A percentile compares a stretch with the other conserved stretches of the same genome.
Conservation (phyloP, 1,284 basidiomycete species). For the Caloboletus firmus region DNA sequence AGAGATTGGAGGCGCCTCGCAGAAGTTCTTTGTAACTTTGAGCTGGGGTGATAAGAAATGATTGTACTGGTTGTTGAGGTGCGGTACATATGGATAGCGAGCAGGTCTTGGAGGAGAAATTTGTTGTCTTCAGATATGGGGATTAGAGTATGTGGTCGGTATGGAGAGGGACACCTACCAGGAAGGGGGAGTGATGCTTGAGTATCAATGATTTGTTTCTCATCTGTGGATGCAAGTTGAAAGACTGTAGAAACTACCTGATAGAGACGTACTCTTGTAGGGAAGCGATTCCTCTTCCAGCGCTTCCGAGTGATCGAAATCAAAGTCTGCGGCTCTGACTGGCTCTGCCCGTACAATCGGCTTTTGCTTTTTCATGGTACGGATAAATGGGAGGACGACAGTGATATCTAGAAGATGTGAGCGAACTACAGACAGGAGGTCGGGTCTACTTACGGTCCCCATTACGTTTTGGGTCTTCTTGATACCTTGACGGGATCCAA, state of each 20-base stretch:
- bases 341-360: constrained; percentile 14
- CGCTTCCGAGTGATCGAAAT: background rate
- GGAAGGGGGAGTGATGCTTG: constrained; percentile 47
- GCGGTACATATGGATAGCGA: constrained; percentile 45
- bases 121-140: constrained; percentile 16
- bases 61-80: constrained; percentile 37
- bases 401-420: constrained; percentile 44
- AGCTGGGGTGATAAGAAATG: constrained; percentile 42
- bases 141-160: background rate
- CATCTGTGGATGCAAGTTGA: constrained; percentile 9
- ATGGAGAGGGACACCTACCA: background rate
- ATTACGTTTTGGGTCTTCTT: constrained; percentile 40
- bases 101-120: constrained; percentile 35
- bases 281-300: background rate
- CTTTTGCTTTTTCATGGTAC: constrained; percentile 33
- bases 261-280: constrained; percentile 14
- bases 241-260: background rate
- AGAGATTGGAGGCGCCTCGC: constrained; percentile 38
- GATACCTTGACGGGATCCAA: constrained; percentile 56
- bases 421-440: background rate
- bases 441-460: constrained; percentile 47
- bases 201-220: constrained; percentile 48
- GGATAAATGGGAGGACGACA: constrained; percentile 48
- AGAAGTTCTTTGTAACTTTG: constrained; percentile 32
- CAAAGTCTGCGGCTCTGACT: constrained; percentile 4